Evolutionary conservation across 2,329 filamentous ascomycete genomes (phyloP).

Genomic region (Talaromyces rugulosus): DNA sequence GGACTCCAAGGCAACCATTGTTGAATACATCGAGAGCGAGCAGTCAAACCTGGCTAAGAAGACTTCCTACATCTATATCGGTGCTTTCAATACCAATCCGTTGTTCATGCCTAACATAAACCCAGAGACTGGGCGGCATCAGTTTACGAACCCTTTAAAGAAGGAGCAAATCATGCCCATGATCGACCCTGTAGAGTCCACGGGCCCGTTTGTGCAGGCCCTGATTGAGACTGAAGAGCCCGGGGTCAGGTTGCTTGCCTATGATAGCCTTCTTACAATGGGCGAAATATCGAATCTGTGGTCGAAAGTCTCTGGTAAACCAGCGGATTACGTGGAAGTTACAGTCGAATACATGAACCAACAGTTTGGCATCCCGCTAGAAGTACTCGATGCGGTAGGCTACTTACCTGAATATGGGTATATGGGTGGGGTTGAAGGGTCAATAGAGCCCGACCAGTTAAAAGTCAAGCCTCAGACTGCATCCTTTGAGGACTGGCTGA

Average conservation of each 20-base stretch:
- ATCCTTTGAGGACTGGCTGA: conserved; percentile 20
- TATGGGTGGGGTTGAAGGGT: conserved; percentile 32
- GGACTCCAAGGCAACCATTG: conserved; percentile 49
- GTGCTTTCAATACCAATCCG: conserved; percentile 4
- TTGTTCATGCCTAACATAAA: conserved; percentile 2
- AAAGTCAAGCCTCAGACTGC: conserved; percentile 15
- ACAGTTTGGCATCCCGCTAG: conserved; percentile 19
- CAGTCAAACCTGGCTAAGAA: conserved; percentile 2
- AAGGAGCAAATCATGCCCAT: conserved; percentile 7
- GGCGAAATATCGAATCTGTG: conserved; percentile 32
- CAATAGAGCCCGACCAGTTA: conserved; percentile 38
- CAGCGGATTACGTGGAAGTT: conserved; percentile 29
- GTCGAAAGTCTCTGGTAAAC: conserved; percentile 33
- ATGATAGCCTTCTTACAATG: neutral
- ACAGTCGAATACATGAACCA: conserved; percentile 29
- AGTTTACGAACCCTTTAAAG: conserved; percentile 1
- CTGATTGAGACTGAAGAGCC: conserved; percentile 8
- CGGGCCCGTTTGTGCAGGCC: conserved; percentile 6
- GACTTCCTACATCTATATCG: conserved; percentile 8
- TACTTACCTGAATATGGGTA: conserved; percentile 40
- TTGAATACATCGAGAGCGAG: conserved; percentile 9
- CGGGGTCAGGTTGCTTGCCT: conserved; percentile 7
- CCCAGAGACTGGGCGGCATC: neutral
- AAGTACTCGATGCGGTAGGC: conserved; percentile 36
- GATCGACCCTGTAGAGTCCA: neutral